These are phyloP conservation scores for Macrocybe gigantea DNA, from an alignment of 768 basidiomycete species.

Conservation along the genomic window DNA sequence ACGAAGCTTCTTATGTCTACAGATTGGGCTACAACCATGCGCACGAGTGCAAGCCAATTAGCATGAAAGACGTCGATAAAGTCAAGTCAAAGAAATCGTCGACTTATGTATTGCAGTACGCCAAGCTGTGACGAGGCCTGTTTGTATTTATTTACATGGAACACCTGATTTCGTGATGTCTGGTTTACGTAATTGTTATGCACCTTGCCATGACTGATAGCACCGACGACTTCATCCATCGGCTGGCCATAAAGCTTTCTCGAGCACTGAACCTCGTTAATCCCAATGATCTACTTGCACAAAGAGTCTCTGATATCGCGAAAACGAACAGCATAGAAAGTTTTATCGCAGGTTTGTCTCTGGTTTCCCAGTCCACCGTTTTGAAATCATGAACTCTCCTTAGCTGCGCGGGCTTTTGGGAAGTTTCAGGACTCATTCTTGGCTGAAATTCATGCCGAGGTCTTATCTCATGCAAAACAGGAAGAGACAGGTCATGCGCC, in stretches of 20 bases:
- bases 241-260: constrained; percentile 74
- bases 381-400: neutral
- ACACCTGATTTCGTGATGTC: neutral
- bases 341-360: constrained; percentile 59
- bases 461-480: constrained; percentile 66
- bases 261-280: constrained; percentile 74
- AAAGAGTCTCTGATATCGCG: constrained; percentile 75
- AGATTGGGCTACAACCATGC: constrained; percentile 83
- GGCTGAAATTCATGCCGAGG: constrained; percentile 73
- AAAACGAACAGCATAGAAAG: constrained; percentile 56
- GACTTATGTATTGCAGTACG: constrained; percentile 37
- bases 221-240: constrained; percentile 50
- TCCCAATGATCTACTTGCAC: constrained; percentile 79
- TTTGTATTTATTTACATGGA: neutral
- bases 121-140: constrained; percentile 31
- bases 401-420: constrained; percentile 78
- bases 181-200: neutral
- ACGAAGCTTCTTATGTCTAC: neutral
- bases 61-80: constrained; percentile 62
- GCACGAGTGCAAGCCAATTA: constrained; percentile 56
- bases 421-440: constrained; percentile 80
- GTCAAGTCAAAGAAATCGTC: constrained; percentile 68
- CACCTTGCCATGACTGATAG: neutral
- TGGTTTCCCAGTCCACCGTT: constrained; percentile 2
- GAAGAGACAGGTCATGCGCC: constrained; percentile 47